Conservation (phyloP, 306 rosid genomes). For the Herpetospermum pedunculosum region DNA sequence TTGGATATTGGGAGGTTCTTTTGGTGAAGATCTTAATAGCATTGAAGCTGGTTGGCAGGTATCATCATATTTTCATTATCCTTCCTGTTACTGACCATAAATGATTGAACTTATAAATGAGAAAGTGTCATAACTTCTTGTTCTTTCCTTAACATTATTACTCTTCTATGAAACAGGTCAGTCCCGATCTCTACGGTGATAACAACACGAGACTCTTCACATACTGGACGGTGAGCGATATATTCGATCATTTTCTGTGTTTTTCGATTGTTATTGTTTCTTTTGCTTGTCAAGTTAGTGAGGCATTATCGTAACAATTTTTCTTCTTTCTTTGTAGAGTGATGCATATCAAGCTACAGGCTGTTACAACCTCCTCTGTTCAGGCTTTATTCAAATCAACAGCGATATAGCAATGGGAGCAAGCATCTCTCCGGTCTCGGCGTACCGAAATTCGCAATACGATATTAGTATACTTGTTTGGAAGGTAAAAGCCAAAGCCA, state of each 20-base stretch:
- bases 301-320: neutral
- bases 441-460: conserved; percentile 48
- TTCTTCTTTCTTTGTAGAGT: conserved; percentile 34
- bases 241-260: neutral
- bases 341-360: conserved; percentile 99
- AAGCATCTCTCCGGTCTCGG: conserved; percentile 82
- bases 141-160: neutral
- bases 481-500: conserved; percentile 60
- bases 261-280: neutral
- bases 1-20: conserved; percentile 92
- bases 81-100: neutral
- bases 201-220: conserved; percentile 95
- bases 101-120: neutral
- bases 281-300: neutral
- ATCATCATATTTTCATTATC: neutral
- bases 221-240: conserved; percentile 81
- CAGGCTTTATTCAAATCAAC: conserved; percentile 90
- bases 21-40: conserved; percentile 97
- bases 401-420: conserved; percentile 94
- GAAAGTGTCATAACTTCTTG: neutral
- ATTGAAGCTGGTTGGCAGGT: conserved; percentile 99
- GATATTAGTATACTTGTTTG: conserved; percentile 91
- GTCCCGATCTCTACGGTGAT: conserved; percentile 91
- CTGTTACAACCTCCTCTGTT: conserved; percentile 98
- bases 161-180: conserved; percentile 44